Evolutionary conservation across 495 filamentous ascomycete species (phyloP), one percentile per base, ranked within the genome.

Genomic region (Venustampulla echinocandica): DNA sequence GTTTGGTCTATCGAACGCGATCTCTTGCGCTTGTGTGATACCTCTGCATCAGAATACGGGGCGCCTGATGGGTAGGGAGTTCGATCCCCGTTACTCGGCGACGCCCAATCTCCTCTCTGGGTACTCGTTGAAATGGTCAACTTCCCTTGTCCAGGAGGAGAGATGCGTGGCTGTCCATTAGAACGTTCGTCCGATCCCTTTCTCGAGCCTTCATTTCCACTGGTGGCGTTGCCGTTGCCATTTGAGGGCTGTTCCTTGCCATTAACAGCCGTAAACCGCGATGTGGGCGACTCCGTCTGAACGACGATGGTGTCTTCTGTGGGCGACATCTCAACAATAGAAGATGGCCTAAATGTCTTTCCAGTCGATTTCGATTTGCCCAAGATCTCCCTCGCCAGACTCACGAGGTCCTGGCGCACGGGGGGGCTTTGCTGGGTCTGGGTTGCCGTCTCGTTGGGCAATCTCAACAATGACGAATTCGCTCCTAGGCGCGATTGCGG

Each of bases 1-100:
- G 56, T 61, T 50, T 21, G 47, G 19, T 69, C 72, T 34, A 65
- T 56, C 24, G 72, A 73, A 10, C 60, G 54, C 34, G 72, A 73
- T 33, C 74, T 65, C 57, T 76, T 78, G 49, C 74, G 70, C 56
- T 78, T 78, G 51, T 75, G 69, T 15, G 65, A 60, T 3, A 48
- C 46, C 42, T 75, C 72, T 13, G 37, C 47, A 14, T 69, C 66
- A 3, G 63, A 39, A 52, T 69, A 66, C 32, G 46, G n/a, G 14
- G 61, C 36, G 11, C 67, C 51, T 18, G 42, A 44, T 17, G 47
- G 58, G 27, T 53, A 50, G 2, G 52, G 21, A 25, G 47, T 40
- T 13, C 50, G 22, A 5, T 61, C 49, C 15, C 44, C 48, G 18
- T 53, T 55, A 14, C 27, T 20, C 17, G 50, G 40, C n/a, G 55